Evolutionary conservation across 2,329 filamentous ascomycete genomes (phyloP), one percentile per base, ranked within the genome.

Genomic region (Pseudocercospora eumusae): DNA sequence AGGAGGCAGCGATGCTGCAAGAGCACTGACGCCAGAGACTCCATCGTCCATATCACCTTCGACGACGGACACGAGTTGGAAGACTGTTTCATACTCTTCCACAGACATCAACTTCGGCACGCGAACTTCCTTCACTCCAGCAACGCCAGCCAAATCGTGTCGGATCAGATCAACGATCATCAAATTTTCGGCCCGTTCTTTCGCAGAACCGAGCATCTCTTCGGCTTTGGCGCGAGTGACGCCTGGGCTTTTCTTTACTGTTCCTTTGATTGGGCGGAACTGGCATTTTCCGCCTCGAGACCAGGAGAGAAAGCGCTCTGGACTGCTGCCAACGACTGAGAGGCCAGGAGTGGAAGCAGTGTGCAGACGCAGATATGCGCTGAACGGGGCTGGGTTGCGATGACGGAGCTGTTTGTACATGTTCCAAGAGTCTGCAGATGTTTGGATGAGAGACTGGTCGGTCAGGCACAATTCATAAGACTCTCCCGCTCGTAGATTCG

Each of bases 101-200:
- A 98, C 89, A 62, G 87, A 84, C 79, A 97, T 89, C 23, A 97
- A 80, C 59, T 92, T 88, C 13, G 88, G 86, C 1, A 96, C 92
- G 5, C 79, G 75, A 0, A 97, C 92, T 62, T 85, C 84, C 0
- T 60, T 49, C n/a, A 71, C 65, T 9, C 70, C 70, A 28, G 31
- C 23, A 8, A 96, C 87, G n/a, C 88, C 86, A 75, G 96, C 90
- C 11, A 98, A 81, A 75, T 98, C 93, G 73, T 98, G 93, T 0
- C 93, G 86, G n/a, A 97, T 95, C 0, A 98, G 82, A 75, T 98
- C 93, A 2, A 96, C 93, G 70, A 98, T 97, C 95, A 98, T 98
- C 23, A 98, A 83, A 72, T 98, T 98, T 79, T 98, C 93, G 0
- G 93, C 93, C 70, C 91, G 88, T 75, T 98, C 95, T 75, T 98